These are phyloP conservation scores for Trichoderma simmonsii DNA, from an alignment of 2,329 filamentous ascomycete genomes.

Conservation along the genomic window DNA sequence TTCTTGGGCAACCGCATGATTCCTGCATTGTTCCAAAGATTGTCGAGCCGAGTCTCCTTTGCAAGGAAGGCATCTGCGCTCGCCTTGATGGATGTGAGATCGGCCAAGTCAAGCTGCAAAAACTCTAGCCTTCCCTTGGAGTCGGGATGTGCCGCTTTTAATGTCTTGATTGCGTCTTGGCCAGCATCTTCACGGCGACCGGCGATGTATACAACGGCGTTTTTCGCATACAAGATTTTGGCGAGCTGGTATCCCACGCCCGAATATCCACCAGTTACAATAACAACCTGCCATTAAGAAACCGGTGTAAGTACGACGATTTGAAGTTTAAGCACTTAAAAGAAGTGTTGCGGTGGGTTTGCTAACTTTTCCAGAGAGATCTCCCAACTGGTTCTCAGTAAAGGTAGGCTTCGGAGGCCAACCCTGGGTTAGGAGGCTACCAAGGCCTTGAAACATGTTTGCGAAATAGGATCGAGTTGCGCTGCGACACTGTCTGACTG, in stretches of 20 bases:
- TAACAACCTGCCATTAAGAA: conserved; percentile 37
- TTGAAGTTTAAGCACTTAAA: not conserved
- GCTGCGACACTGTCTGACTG: not conserved
- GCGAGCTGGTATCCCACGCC: conserved; percentile 51
- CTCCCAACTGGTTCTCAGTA: conserved; percentile 62
- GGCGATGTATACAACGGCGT: conserved; percentile 55
- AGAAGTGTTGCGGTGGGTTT: not conserved
- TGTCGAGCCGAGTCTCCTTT: conserved; percentile 34
- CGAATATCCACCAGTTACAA: conserved; percentile 46
- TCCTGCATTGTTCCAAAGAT: conserved; percentile 46
- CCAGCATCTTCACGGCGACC: conserved; percentile 47
- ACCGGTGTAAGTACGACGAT: not conserved
- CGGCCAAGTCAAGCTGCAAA: conserved; percentile 44
- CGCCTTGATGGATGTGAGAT: conserved; percentile 35
- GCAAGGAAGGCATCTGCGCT: conserved; percentile 33
- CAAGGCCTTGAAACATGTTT: not conserved
- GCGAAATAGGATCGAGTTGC: not conserved
- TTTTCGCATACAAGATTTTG: conserved; percentile 51
- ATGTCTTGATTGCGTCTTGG: conserved; percentile 41
- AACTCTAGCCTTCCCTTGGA: conserved; percentile 42
- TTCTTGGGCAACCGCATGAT: conserved; percentile 42
- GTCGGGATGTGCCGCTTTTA: conserved; percentile 36
- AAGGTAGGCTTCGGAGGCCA: conserved; percentile 25
- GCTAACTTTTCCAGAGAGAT: conserved; percentile 43
- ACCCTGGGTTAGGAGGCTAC: conserved; percentile 11